Evolutionary conservation across 495 filamentous ascomycete genomes (phyloP), one percentile per base, ranked within the genome.

Genomic region (Penicillium longicatenatum): DNA sequence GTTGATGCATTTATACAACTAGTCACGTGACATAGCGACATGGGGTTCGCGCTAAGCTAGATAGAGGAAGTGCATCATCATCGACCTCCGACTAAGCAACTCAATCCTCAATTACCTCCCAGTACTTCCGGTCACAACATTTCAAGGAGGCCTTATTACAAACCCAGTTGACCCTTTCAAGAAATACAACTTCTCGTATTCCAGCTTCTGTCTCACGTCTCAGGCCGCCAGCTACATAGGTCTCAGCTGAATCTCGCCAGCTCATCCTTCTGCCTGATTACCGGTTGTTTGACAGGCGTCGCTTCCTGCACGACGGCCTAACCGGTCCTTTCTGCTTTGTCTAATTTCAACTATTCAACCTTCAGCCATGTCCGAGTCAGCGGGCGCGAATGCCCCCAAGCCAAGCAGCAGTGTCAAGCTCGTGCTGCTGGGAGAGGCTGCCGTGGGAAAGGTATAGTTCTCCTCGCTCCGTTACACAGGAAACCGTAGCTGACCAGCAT

Each of bases 401-500:
- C 94, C 93, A 48, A 97, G 92, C 80, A 97, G 92, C 82, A 98
- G 94, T 73, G 94, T 98, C 69, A 98, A 98, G 85, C 88, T 98
- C 47, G 94, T 98, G 58, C 83, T 98, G 65, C 86, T 98, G 43
- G 94, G 94, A 48, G 94, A 98, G 75, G 95, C 94, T 41, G 94
- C 94, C 54, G 94, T 98, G 35, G 94, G 94, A 80, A 98, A 98
- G 89, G 94, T 97, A 83, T 58, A 71, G 43, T 50, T 59, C 48
- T 48, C 50, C 37, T 54, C 33, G 42, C 50, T 21, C 24, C 19
- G 29, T 54, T 60, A 42, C 51, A 57, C 42, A 20, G 26, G 49
- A 41, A 31, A 17, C 17, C 49, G 51, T 59, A 43, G 59, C 69
- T 72, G 61, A 72, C 52, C 16, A 26, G 45, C 14, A 48, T 55